Base-by-base conservation (phyloP, 2,329 filamentous ascomycete genomes). In the Aspergillus sp. region DNA sequence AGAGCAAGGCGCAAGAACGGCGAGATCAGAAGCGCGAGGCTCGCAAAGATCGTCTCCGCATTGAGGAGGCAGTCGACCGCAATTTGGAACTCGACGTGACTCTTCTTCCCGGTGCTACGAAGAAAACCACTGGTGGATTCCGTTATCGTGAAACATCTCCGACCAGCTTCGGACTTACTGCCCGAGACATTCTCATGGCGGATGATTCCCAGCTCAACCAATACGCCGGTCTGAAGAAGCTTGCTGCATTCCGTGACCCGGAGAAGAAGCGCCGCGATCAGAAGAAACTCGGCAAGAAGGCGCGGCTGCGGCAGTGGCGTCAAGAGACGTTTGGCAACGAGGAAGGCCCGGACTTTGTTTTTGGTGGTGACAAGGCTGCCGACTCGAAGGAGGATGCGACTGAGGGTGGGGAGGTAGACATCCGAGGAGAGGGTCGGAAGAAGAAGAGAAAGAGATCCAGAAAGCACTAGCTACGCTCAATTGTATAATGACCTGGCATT, bases 141-240 rank as follows among this genome's bases (percentile, higher is more conserved):
- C 88, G 89, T 52, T 99, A 99, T 78, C 89, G 94, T 65, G 92
- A 97, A 69, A 96, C 93, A 2, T 95, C 90, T 0, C 93, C 94
- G 1, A 87, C 88, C 50, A 85, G 88, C 11, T 99, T 96, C 68
- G 94, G 94, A 53, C 85, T 99, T 66, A 96, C 90, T 0, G 80
- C 92, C 1, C 84, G 87, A 56, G 94, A 99, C 72, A 97, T 99
- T 63, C 82, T 99, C 31, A 91, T 96, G 60, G 90, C 92, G 0
- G 88, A 88, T 42, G 94, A 99, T 75, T 78, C 84, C 44, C 85
- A 87, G 49, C 83, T 99, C 59, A 99, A 99, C 72, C 81, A 92
- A 59, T 99, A 88, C 67, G 93, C 88, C 4, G 93, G 94, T 5
- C 78, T 99, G 65, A 99, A 99, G 81, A 97, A 97, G 76, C 83